phyloP scores from a whole-genome alignment of 345 rosid species.

The Triadica sebifera region DNA sequence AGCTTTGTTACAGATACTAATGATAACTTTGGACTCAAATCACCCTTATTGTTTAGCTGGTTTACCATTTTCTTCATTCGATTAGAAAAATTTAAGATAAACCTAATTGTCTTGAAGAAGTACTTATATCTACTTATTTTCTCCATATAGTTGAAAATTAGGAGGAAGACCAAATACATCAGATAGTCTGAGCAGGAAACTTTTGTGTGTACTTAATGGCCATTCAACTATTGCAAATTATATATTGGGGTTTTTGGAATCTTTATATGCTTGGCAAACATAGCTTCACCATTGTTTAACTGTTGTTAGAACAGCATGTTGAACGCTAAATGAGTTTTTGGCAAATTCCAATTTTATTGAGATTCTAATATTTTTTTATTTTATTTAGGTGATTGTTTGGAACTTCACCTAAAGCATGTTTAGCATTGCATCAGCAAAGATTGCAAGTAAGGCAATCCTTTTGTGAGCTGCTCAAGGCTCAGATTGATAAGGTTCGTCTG shows the following conservation, averaged over 20 bases:
- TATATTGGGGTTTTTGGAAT: neutral
- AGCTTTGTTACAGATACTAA: neutral
- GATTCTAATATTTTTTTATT: neutral
- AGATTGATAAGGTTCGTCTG: neutral
- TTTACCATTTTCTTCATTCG: neutral
- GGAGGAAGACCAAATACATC: neutral
- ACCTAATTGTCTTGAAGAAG: neutral
- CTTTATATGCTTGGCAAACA: neutral
- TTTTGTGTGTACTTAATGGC: neutral
- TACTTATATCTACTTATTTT: neutral
- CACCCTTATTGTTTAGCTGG: neutral
- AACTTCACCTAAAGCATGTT: neutral
- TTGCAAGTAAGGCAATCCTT: neutral
- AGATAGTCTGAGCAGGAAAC: neutral
- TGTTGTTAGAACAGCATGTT: neutral
- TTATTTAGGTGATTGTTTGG: neutral
- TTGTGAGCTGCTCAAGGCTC: neutral
- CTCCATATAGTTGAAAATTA: neutral
- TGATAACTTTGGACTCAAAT: neutral
- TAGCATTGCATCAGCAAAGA: neutral
- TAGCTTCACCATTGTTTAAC: neutral
- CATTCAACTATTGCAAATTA: neutral
- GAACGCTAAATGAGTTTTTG: neutral
- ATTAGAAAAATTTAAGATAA: neutral
- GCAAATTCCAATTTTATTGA: neutral